Evolutionary conservation across 805 yeast genomes (phyloP).

Genomic region (Maudiozyma serrabonitensis): DNA sequence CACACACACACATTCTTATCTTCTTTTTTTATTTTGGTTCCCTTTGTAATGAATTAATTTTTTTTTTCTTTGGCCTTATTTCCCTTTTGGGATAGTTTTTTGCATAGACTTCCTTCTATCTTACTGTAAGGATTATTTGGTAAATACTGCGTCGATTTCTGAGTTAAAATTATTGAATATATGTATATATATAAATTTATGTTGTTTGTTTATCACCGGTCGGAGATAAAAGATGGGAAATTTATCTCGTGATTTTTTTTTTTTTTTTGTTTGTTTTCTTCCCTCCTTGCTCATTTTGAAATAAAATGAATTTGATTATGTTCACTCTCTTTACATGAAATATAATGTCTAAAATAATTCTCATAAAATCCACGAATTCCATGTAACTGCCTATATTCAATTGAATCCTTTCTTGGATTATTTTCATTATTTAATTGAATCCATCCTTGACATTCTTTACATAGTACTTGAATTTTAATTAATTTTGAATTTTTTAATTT

Average conservation of each 20-base stretch:
- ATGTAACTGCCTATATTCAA: neutral
- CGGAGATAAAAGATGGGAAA: neutral
- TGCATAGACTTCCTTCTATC: too few relatives aligned
- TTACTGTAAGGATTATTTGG: too few relatives aligned
- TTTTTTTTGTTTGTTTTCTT: neutral
- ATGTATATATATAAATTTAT: too few relatives aligned
- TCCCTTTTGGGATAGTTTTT: too few relatives aligned
- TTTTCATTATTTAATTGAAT: constrained; percentile 10
- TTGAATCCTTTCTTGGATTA: constrained; percentile 5
- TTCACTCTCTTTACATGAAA: constrained; percentile 7
- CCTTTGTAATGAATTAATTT: too few relatives aligned
- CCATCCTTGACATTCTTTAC: constrained; percentile 11
- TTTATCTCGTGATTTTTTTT: neutral
- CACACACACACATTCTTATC: too few relatives aligned
- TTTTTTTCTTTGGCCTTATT: too few relatives aligned
- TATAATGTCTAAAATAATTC: constrained; percentile 13
- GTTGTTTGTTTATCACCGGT: too few relatives aligned
- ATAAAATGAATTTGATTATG: neutral
- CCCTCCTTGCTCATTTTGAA: neutral
- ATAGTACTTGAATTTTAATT: neutral
- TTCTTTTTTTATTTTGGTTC: too few relatives aligned
- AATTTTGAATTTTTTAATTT: constrained; percentile 2
- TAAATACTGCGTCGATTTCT: too few relatives aligned
- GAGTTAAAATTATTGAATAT: too few relatives aligned
- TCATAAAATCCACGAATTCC: constrained; percentile 12